phyloP scores from a whole-genome alignment of 2,329 filamentous ascomycete genomes.

The Ophiosphaerella narmari region DNA sequence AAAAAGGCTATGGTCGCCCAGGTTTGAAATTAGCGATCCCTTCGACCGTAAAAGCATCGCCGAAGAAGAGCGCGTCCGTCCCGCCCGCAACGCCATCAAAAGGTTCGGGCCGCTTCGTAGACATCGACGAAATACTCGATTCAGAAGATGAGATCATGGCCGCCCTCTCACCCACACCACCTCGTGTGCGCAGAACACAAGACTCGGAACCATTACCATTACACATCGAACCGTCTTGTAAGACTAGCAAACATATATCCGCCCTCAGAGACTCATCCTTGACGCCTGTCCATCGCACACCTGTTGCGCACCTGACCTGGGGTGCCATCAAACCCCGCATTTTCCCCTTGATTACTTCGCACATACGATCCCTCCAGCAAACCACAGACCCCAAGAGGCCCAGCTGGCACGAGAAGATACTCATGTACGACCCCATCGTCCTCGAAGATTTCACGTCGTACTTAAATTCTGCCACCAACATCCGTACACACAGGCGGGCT shows the following conservation, averaged over 20 bases:
- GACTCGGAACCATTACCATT: constrained; percentile 24
- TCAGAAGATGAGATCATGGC: constrained; percentile 43
- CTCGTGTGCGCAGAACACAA: constrained; percentile 24
- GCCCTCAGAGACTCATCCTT: background rate
- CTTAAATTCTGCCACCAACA: constrained; percentile 64
- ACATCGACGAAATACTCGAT: constrained; percentile 48
- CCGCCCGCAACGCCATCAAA: constrained; percentile 17
- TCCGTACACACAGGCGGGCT: constrained; percentile 30
- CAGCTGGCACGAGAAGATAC: constrained; percentile 89
- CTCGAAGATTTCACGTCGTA: constrained; percentile 83
- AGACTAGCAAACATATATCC: background rate
- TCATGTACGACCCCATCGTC: constrained; percentile 89
- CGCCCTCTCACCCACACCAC: constrained; percentile 41
- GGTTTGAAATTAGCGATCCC: constrained; percentile 20
- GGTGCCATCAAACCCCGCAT: constrained; percentile 42
- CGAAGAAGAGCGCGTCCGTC: background rate
- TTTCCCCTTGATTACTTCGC: constrained; percentile 54
- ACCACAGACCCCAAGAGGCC: constrained; percentile 48
- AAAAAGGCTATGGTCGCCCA: constrained; percentile 26
- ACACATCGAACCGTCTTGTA: background rate
- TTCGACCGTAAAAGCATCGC: background rate
- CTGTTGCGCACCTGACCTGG: constrained; percentile 35
- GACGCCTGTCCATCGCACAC: constrained; percentile 19
- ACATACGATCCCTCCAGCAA: constrained; percentile 52
- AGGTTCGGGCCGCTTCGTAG: constrained; percentile 30